A percentile compares a stretch with the other conserved stretches of the same genome.
phyloP scores from a whole-genome alignment of 1,139 yeast species.

The Meyerozyma carpophila region DNA sequence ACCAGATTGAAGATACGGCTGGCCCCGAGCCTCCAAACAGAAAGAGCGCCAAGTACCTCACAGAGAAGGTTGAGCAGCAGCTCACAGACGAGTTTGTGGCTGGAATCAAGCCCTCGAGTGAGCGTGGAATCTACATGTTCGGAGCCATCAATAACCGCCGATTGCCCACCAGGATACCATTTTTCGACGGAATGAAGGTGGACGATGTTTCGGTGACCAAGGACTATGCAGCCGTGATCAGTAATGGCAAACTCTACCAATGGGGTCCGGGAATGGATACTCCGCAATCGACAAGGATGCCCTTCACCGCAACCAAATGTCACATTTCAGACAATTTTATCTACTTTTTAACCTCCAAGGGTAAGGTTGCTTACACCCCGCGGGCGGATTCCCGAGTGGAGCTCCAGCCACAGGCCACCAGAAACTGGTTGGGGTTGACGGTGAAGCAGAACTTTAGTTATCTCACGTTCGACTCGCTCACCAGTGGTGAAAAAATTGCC shows the following conservation, averaged over 20 bases:
- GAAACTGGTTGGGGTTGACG: conserved; percentile 22
- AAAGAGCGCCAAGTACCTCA: conserved; percentile 19
- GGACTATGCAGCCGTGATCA: conserved; percentile 55
- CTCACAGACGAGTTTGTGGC: conserved; percentile 30
- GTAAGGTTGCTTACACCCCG: conserved; percentile 51
- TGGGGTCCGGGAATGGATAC: conserved; percentile 25
- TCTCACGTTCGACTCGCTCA: conserved; percentile 4
- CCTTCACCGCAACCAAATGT: conserved; percentile 45
- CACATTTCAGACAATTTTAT: conserved; percentile 50
- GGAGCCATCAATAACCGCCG: conserved; percentile 33
- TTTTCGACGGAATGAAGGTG: conserved; percentile 58
- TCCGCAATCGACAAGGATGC: conserved; percentile 25
- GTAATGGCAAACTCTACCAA: conserved; percentile 71
- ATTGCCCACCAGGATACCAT: conserved; percentile 55
- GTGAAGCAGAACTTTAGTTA: conserved; percentile 7
- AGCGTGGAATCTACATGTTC: conserved; percentile 34
- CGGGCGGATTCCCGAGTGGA: conserved; percentile 14
- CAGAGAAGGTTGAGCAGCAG: conserved; percentile 23
- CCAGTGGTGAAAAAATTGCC: conserved; percentile 36
- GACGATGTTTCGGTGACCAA: conserved; percentile 51
- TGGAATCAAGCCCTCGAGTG: conserved; percentile 19
- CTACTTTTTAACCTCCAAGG: conserved; percentile 52
- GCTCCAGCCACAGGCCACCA: conserved; percentile 13
- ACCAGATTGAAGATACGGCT: conserved; percentile 25
- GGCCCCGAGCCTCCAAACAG: conserved; percentile 15